A percentile compares a stretch with the other conserved stretches of the same genome.
Conservation (phyloP, 345 rosid genomes). For the Cochlearia excelsa region DNA sequence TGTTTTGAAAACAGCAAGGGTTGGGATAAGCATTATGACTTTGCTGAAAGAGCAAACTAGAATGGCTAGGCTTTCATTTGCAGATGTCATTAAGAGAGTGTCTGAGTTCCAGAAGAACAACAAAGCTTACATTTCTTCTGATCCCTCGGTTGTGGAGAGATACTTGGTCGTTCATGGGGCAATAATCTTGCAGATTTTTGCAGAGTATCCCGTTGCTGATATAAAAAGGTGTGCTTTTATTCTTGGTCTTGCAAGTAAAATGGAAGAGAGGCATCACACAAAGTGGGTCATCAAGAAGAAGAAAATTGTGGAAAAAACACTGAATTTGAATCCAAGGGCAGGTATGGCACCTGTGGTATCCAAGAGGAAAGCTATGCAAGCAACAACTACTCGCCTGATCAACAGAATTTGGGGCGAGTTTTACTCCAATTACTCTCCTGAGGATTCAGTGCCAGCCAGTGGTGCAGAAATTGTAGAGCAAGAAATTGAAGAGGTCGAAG, state of each 20-base stretch:
- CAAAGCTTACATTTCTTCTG: conserved; percentile 59
- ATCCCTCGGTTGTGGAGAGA: conserved; percentile 57
- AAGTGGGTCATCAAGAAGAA: conserved; percentile 69
- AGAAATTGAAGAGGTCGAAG: conserved; percentile 43
- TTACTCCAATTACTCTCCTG: conserved; percentile 62
- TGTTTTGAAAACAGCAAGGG: conserved; percentile 63
- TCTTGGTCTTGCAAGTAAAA: conserved; percentile 47
- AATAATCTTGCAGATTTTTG: conserved; percentile 65
- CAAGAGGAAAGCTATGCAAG: conserved; percentile 73
- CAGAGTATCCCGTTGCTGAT: conserved; percentile 49
- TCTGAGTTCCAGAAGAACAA: conserved; percentile 49
- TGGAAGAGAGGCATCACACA: conserved; percentile 80
- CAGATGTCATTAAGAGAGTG: conserved; percentile 48
- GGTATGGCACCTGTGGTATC: conserved; percentile 45
- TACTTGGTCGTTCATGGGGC: conserved; percentile 82
- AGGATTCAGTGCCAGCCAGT: conserved; percentile 41
- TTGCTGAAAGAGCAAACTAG: conserved; percentile 59
- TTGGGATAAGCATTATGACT: conserved; percentile 60
- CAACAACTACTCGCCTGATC: conserved; percentile 72
- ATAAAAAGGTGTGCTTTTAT: conserved; percentile 61
- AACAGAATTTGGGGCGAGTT: conserved; percentile 86
- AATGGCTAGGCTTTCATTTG: conserved; percentile 58
- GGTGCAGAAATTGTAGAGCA: conserved; percentile 39
- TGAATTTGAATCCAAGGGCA: conserved; percentile 68
- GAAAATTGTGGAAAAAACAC: conserved; percentile 40